Conservation (phyloP, 257 asterid species). For the Nicotiana noctiflora region DNA sequence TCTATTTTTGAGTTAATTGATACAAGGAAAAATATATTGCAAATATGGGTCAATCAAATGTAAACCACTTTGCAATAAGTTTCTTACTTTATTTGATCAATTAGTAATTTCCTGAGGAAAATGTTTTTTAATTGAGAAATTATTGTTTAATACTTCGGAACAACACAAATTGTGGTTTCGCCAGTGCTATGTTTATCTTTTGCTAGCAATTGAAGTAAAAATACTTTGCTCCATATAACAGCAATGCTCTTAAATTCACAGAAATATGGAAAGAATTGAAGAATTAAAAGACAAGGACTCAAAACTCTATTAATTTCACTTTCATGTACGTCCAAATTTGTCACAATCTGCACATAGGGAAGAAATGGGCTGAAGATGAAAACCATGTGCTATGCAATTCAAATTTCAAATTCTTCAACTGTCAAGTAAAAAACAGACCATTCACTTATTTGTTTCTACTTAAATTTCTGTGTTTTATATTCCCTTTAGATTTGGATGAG, state of each 20-base stretch:
- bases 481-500: conserved; percentile 69
- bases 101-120: too few species aligned
- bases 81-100: too few species aligned
- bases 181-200: not conserved
- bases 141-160: too few species aligned
- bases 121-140: too few species aligned
- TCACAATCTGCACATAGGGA: not conserved
- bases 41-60: too few species aligned
- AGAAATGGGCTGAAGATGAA: not conserved
- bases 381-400: not conserved
- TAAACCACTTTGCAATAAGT: too few species aligned
- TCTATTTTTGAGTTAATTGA: too few species aligned
- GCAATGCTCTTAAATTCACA: not conserved
- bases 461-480: not conserved
- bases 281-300: not conserved
- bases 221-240: not conserved
- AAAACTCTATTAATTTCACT: conserved; percentile 3
- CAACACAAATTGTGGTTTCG: too few species aligned
- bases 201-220: not conserved
- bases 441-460: not conserved
- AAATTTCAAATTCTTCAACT: not conserved
- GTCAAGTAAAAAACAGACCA: not conserved
- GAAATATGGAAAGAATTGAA: not conserved
- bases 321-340: conserved; percentile 1
- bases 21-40: too few species aligned